Percentiles rank a stretch among this genome's conserved stretches.
Evolutionary conservation across 805 yeast genomes (phyloP).

Genomic region (Candida loeiensis): DNA sequence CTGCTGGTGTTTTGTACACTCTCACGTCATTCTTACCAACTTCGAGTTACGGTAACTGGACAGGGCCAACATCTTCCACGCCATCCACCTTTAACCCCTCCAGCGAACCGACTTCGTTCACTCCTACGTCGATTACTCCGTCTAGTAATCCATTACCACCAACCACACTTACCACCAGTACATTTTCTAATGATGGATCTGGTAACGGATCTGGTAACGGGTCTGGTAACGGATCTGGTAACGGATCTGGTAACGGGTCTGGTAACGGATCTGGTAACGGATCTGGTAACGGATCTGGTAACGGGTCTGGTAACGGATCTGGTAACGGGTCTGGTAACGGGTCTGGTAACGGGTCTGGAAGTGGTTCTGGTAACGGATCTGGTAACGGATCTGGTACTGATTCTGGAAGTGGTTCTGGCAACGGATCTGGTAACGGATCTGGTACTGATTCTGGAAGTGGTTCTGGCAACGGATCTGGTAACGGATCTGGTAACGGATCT

Average conservation of each 20-base stretch:
- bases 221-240: neutral
- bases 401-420: neutral
- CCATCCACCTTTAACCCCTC: neutral
- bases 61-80: neutral
- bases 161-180: too few species aligned
- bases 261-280: conserved; percentile 1
- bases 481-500: conserved; percentile 1
- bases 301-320: neutral
- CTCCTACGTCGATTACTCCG: neutral
- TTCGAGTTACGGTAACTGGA: neutral
- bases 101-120: neutral
- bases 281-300: neutral
- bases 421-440: neutral
- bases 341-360: neutral
- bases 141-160: too few species aligned
- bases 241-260: neutral
- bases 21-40: conserved; percentile 10
- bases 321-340: neutral
- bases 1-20: conserved; percentile 14
- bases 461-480: neutral
- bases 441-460: neutral
- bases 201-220: neutral
- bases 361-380: conserved; percentile 2
- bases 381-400: neutral
- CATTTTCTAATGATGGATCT: too few species aligned